These are phyloP conservation scores for Trametes sanguinea DNA, from an alignment of 768 basidiomycete genomes.

Conservation along the genomic window DNA sequence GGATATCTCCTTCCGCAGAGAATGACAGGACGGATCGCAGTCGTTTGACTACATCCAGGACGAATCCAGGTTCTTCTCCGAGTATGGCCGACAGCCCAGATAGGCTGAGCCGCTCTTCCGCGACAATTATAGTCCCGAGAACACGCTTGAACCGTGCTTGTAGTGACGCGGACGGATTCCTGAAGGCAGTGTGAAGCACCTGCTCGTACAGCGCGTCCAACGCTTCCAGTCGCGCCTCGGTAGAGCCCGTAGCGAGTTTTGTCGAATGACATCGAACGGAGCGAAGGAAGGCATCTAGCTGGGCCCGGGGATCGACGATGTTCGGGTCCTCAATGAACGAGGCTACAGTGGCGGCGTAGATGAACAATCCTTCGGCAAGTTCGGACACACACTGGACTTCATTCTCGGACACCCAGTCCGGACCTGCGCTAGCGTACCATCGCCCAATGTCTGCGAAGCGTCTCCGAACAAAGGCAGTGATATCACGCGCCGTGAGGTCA, in stretches of 20 bases:
- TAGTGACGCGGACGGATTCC: background rate
- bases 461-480: background rate
- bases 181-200: background rate
- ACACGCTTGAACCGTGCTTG: background rate
- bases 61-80: background rate
- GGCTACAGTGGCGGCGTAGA: constrained; percentile 25
- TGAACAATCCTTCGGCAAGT: constrained; percentile 20
- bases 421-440: background rate
- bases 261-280: background rate
- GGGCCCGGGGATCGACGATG: background rate
- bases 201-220: constrained; percentile 22
- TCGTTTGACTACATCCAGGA: background rate
- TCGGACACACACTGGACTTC: background rate
- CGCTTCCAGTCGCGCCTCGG: background rate
- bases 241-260: background rate
- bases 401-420: background rate
- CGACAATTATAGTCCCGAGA: background rate
- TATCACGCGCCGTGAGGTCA: background rate
- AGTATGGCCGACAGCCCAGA: background rate
- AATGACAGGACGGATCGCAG: constrained; percentile 8
- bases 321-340: constrained; percentile 19
- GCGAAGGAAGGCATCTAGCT: background rate
- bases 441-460: background rate
- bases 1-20: background rate
- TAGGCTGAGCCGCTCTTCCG: background rate